These are phyloP conservation scores for Curvularia eragrostidis DNA, from an alignment of 2,329 filamentous ascomycete species.

Conservation along the genomic window DNA sequence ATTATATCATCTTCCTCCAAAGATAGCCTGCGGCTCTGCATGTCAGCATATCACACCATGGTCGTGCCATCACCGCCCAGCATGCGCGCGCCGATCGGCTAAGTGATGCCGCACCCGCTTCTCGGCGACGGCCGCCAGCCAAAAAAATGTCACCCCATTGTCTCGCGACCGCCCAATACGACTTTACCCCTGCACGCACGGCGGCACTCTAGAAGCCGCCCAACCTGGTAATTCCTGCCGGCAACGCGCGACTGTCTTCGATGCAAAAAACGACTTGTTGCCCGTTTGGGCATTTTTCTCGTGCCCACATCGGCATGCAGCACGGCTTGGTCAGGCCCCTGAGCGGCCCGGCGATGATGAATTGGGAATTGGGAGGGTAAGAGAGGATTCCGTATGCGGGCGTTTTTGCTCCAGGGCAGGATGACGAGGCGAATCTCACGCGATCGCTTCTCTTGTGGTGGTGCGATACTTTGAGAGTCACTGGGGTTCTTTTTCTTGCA, in stretches of 20 bases:
- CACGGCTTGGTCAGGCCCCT: not conserved
- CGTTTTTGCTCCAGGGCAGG: not conserved
- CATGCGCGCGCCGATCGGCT: not conserved
- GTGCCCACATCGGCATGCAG: not conserved
- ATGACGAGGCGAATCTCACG: not conserved
- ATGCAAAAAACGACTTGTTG: not conserved
- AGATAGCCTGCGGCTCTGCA: not conserved
- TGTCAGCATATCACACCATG: slow-evolving; percentile 14
- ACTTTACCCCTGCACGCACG: not conserved
- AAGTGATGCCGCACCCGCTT: slow-evolving; percentile 16
- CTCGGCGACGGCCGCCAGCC: slow-evolving; percentile 29
- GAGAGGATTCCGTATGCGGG: not conserved
- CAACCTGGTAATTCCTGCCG: slow-evolving; percentile 10
- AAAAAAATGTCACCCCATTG: slow-evolving; percentile 35
- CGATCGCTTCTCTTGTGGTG: not conserved
- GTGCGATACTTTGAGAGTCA: not conserved
- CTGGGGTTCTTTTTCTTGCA: not conserved
- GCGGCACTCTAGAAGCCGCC: slow-evolving; percentile 4
- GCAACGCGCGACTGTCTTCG: slow-evolving; percentile 10
- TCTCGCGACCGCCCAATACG: slow-evolving; percentile 23
- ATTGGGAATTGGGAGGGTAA: not conserved
- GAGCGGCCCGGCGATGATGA: not conserved
- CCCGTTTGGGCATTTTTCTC: slow-evolving; percentile 3
- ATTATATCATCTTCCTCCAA: not conserved
- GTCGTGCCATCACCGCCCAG: not conserved